These are phyloP conservation scores for Tolypocladium tropicale DNA, from an alignment of 2,329 filamentous ascomycete genomes.

Conservation along the genomic window DNA sequence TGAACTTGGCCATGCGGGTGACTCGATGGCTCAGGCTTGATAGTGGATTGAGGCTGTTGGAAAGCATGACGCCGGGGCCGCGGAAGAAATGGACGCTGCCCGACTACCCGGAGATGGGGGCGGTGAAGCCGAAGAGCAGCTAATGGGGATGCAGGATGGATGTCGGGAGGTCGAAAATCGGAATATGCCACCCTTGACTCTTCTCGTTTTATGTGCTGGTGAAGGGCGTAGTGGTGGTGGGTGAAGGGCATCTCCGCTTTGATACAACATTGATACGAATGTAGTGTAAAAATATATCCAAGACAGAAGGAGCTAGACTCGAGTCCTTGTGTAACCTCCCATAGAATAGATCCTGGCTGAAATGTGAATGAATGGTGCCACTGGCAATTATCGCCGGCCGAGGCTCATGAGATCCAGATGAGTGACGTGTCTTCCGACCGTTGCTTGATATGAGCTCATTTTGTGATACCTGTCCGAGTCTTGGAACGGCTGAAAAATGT, in stretches of 20 bases:
- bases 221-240: neutral
- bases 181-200: neutral
- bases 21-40: neutral
- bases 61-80: neutral
- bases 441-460: no score
- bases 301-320: no score
- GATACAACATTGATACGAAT: neutral
- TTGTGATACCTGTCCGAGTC: no score
- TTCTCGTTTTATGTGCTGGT: no score
- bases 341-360: no score
- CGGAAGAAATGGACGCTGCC: neutral
- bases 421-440: no score
- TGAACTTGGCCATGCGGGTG: neutral
- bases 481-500: no score
- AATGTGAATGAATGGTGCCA: no score
- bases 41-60: neutral
- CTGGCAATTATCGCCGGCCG: no score
- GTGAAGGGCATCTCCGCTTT: neutral
- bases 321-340: no score
- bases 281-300: no score
- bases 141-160: neutral
- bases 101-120: neutral
- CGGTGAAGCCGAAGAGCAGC: neutral
- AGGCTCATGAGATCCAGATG: no score
- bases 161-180: neutral